A percentile compares a stretch with the other conserved stretches of the same genome.
These are phyloP conservation scores for Suhomyces bolitotheri DNA, from an alignment of 1,139 yeast species.

Conservation along the genomic window DNA sequence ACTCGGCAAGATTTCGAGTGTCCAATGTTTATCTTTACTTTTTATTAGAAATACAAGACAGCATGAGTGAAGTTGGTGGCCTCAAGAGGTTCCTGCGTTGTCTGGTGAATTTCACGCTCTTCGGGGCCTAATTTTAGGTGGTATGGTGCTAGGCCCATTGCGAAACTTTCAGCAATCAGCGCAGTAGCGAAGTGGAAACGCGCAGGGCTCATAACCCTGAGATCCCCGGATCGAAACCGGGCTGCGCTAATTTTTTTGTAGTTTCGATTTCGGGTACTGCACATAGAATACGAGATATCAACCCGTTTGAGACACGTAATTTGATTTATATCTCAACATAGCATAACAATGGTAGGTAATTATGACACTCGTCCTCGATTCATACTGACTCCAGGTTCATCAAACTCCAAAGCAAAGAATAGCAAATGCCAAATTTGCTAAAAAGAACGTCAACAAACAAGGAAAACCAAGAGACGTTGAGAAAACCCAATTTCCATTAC, in stretches of 20 bases:
- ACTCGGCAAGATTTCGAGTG: too few species aligned
- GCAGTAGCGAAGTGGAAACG: constrained; percentile 99
- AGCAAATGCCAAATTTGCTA: constrained; percentile 81
- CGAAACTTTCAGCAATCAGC: constrained; percentile 36
- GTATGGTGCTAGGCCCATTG: not conserved
- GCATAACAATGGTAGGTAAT: constrained; percentile 10
- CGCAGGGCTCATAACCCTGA: constrained; percentile 99
- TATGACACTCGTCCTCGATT: not conserved
- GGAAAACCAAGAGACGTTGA: constrained; percentile 54
- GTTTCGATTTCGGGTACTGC: constrained; percentile 1
- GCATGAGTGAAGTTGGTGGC: too few species aligned
- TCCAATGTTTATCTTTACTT: too few species aligned
- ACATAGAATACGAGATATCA: constrained; percentile 1
- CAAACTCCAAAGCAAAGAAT: constrained; percentile 85
- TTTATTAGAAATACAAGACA: too few species aligned
- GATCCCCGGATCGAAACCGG: constrained; percentile 99
- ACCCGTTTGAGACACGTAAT: constrained; percentile 10
- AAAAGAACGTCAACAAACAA: constrained; percentile 67
- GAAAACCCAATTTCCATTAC: constrained; percentile 46
- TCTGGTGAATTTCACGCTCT: too few species aligned
- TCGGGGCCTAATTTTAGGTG: not conserved
- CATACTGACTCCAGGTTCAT: constrained; percentile 32
- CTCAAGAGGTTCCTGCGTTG: too few species aligned
- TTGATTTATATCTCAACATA: constrained; percentile 3
- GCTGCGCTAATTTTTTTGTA: constrained; percentile 70